phyloP scores from a whole-genome alignment of 1,284 basidiomycete species.

The Pseudomicrostroma phylloplanum region DNA sequence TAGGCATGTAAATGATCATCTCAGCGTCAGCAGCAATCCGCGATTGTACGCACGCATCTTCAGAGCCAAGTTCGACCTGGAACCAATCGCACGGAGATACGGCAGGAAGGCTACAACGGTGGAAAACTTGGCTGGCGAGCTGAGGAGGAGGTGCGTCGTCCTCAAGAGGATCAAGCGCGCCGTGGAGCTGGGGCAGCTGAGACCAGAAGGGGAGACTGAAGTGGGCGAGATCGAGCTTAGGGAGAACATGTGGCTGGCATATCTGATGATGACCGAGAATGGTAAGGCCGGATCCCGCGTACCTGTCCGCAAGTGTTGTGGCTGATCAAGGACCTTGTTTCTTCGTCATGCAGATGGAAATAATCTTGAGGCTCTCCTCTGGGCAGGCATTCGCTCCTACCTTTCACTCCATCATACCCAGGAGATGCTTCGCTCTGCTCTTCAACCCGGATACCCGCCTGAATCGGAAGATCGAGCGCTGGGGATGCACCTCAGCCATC shows the following conservation, averaged over 20 bases:
- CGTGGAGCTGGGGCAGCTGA: constrained; percentile 9
- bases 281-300: constrained; percentile 7
- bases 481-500: constrained; percentile 54
- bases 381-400: constrained; percentile 32
- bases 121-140: constrained; percentile 26
- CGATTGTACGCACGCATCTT: constrained; percentile 42
- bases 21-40: constrained; percentile 30
- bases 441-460: constrained; percentile 51
- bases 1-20: constrained; percentile 24
- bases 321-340: not conserved
- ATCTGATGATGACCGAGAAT: constrained; percentile 41
- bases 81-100: constrained; percentile 34
- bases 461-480: constrained; percentile 51
- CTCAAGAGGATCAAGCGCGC: constrained; percentile 34
- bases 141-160: constrained; percentile 26
- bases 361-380: constrained; percentile 31
- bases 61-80: constrained; percentile 36
- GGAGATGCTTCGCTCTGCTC: constrained; percentile 49
- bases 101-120: constrained; percentile 24
- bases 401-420: constrained; percentile 41
- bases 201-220: constrained; percentile 6
- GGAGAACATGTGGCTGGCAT: constrained; percentile 42
- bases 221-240: constrained; percentile 18
- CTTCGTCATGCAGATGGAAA: constrained; percentile 22
- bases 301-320: not conserved